phyloP scores from a whole-genome alignment of 2,329 filamentous ascomycete species.

The Colletotrichum endophyticum region DNA sequence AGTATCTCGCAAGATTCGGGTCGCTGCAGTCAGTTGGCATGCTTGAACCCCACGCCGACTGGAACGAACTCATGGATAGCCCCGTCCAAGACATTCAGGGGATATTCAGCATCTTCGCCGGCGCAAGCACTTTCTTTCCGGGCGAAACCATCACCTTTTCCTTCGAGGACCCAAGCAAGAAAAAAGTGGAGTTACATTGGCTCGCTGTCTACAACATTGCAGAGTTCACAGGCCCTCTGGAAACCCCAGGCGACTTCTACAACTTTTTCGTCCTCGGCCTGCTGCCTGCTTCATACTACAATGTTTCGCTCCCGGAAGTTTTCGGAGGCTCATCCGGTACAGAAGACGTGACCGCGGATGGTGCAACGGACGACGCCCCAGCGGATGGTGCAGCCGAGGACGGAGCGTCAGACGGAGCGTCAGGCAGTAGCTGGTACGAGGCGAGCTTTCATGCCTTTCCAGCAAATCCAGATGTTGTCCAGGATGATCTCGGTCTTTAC shows the following conservation, averaged over 20 bases:
- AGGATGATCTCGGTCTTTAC: neutral
- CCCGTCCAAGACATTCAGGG: neutral
- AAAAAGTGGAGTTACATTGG: neutral
- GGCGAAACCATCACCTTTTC: conserved; percentile 1
- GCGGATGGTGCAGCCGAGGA: neutral
- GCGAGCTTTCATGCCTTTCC: neutral
- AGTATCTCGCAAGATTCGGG: neutral
- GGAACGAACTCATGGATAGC: conserved; percentile 4
- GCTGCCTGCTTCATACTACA: neutral
- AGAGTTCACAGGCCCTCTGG: neutral
- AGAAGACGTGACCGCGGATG: too few species aligned
- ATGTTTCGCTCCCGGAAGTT: neutral
- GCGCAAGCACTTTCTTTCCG: neutral
- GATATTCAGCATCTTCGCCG: neutral
- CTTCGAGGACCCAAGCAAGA: neutral
- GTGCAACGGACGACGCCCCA: too few species aligned
- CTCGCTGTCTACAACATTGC: conserved; percentile 3
- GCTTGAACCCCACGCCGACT: conserved; percentile 11
- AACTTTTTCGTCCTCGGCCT: conserved; percentile 5
- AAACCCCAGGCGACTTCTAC: conserved; percentile 2
- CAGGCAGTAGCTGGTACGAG: neutral
- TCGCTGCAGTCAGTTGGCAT: conserved; percentile 1
- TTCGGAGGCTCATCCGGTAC: neutral
- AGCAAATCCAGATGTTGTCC: neutral
- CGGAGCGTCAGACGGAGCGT: neutral